A percentile compares a stretch with the other conserved stretches of the same genome.
These are phyloP conservation scores for Erysiphe neolycopersici DNA, from an alignment of 2,329 filamentous ascomycete species.

Conservation along the genomic window DNA sequence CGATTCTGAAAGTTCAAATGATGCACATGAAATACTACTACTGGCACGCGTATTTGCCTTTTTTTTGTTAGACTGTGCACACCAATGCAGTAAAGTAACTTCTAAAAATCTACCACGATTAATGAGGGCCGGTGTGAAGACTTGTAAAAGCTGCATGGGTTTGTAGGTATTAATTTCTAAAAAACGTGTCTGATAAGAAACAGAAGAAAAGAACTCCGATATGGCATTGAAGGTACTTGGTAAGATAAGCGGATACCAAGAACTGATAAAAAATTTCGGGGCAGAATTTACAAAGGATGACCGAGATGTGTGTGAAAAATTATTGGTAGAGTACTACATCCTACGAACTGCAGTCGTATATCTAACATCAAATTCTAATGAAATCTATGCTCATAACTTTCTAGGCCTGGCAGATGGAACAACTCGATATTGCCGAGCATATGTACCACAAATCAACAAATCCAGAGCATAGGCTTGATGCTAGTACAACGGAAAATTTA, in stretches of 20 bases:
- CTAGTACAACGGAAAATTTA: constrained; percentile 28
- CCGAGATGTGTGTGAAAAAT: constrained; percentile 10
- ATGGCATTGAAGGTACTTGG: constrained; percentile 35
- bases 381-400: constrained; percentile 1
- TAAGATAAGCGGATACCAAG: constrained; percentile 31
- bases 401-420: constrained; percentile 48
- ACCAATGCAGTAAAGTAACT: constrained; percentile 13
- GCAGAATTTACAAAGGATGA: constrained; percentile 6
- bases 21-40: constrained; percentile 7
- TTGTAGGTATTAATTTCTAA: constrained; percentile 7
- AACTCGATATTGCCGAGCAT: constrained; percentile 51
- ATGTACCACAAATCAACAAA: constrained; percentile 36
- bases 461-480: constrained; percentile 18
- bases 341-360: constrained; percentile 26
- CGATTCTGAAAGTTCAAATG: constrained; percentile 6
- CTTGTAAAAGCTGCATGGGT: constrained; percentile 35
- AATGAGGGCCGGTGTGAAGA: constrained; percentile 40
- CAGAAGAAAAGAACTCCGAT: constrained; percentile 20
- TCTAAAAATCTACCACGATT: constrained; percentile 24
- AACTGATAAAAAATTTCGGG: constrained; percentile 14
- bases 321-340: constrained; percentile 13
- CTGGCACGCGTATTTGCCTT: constrained; percentile 1
- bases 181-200: constrained; percentile 1
- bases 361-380: not conserved
- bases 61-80: constrained; percentile 15